Evolutionary conservation across 495 filamentous ascomycete species (phyloP).

Genomic region (Lasiosphaeris hirsuta): DNA sequence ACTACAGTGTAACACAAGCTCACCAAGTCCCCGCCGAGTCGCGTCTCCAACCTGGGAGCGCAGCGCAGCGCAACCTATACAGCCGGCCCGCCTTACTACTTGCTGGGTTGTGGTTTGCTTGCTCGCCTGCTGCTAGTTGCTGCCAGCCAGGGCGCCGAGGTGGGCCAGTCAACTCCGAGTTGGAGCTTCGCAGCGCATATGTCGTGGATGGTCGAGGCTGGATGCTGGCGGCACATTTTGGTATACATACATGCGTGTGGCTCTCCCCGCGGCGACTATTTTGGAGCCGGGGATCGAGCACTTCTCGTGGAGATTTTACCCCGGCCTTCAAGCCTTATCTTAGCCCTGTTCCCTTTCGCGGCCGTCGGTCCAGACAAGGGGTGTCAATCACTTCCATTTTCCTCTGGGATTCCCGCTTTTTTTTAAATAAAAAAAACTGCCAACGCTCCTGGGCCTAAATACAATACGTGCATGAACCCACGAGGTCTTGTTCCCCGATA

Average conservation of each 20-base stretch:
- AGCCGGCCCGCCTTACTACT: background rate
- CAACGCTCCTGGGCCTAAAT: background rate
- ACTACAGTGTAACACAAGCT: slow-evolving; percentile 10
- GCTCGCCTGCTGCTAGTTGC: background rate
- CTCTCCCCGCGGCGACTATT: background rate
- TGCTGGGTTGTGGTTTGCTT: background rate
- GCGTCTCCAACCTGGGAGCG: background rate
- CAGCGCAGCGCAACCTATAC: background rate
- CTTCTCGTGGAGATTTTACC: slow-evolving; percentile 3
- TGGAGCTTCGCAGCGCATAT: background rate
- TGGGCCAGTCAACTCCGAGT: slow-evolving; percentile 1
- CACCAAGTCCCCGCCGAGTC: slow-evolving; percentile 4
- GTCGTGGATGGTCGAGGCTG: slow-evolving; percentile 3
- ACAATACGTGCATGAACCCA: background rate
- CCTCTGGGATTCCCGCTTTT: slow-evolving; percentile 7
- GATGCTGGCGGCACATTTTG: too few relatives aligned
- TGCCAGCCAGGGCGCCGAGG: background rate
- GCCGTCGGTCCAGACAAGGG: slow-evolving; percentile 3
- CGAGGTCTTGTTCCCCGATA: background rate
- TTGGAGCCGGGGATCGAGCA: slow-evolving; percentile 7
- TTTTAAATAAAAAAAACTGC: background rate
- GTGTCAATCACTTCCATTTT: slow-evolving; percentile 4
- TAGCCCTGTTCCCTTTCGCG: slow-evolving; percentile 8
- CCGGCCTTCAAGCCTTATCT: slow-evolving; percentile 15
- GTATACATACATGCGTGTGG: background rate